A percentile compares a stretch with the other conserved stretches of the same genome.
Conservation (phyloP, 1,139 yeast species). For the Candida tropicalis region DNA sequence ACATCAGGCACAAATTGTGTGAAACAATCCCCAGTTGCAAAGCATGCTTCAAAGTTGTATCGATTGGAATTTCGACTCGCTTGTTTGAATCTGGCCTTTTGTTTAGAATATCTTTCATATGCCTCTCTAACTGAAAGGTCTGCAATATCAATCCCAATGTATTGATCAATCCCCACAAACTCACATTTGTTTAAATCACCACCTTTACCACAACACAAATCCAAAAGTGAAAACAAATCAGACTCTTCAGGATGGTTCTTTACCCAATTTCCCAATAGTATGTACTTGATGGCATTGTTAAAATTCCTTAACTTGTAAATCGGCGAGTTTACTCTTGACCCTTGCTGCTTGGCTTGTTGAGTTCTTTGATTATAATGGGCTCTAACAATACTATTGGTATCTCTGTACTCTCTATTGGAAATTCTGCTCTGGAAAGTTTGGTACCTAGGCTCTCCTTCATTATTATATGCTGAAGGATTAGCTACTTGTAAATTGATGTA, state of each 20-base stretch:
- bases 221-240: slow-evolving; percentile 56
- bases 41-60: slow-evolving; percentile 69
- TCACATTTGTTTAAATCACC: slow-evolving; percentile 94
- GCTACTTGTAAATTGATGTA: slow-evolving; percentile 36
- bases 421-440: slow-evolving; percentile 47
- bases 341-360: slow-evolving; percentile 61
- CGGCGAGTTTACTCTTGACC: slow-evolving; percentile 71
- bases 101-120: slow-evolving; percentile 61
- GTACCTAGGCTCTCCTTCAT: slow-evolving; percentile 20
- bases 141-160: slow-evolving; percentile 90
- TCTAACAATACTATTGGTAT: slow-evolving; percentile 65
- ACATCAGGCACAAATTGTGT: slow-evolving; percentile 67
- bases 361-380: slow-evolving; percentile 88
- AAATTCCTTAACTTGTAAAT: slow-evolving; percentile 84
- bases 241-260: slow-evolving; percentile 46
- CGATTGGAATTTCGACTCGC: slow-evolving; percentile 45
- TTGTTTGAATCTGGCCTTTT: slow-evolving; percentile 40
- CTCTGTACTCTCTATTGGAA: slow-evolving; percentile 36
- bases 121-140: slow-evolving; percentile 89
- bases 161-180: slow-evolving; percentile 69
- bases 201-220: slow-evolving; percentile 96
- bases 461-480: slow-evolving; percentile 27
- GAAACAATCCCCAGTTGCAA: slow-evolving; percentile 92
- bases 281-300: slow-evolving; percentile 89
- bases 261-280: slow-evolving; percentile 73